These are phyloP conservation scores for Vicia villosa DNA, from an alignment of 306 rosid genomes.

Conservation along the genomic window DNA sequence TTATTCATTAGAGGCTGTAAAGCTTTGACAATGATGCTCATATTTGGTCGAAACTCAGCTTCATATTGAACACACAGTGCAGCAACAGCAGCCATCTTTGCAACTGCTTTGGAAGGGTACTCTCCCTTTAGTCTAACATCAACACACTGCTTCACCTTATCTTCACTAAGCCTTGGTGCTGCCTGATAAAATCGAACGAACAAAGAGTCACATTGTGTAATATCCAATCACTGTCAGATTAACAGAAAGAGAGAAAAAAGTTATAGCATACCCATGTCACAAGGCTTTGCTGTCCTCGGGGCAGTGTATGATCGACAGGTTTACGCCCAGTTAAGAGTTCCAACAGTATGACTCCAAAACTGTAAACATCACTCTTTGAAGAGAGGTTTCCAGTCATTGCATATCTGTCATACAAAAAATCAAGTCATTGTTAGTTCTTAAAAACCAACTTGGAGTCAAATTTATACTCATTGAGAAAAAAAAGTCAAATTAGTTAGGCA, in stretches of 20 bases:
- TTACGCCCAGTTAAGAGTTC: slow-evolving; percentile 83
- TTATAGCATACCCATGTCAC: slow-evolving; percentile 85
- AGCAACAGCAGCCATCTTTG: slow-evolving; percentile 88
- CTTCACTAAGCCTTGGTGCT: slow-evolving; percentile 80
- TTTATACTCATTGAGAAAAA: neutral
- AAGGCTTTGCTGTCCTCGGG: slow-evolving; percentile 90
- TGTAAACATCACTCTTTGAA: slow-evolving; percentile 81
- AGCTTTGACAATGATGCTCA: slow-evolving; percentile 81
- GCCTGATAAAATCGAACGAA: slow-evolving; percentile 55
- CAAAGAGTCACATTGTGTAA: slow-evolving; percentile 36
- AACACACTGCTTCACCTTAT: slow-evolving; percentile 81
- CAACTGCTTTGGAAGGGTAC: slow-evolving; percentile 77
- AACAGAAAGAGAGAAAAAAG: slow-evolving; percentile 21
- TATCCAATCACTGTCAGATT: neutral
- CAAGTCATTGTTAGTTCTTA: slow-evolving; percentile 12
- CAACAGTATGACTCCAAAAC: slow-evolving; percentile 75
- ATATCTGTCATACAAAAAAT: slow-evolving; percentile 56
- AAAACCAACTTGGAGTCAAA: neutral
- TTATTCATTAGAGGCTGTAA: slow-evolving; percentile 61
- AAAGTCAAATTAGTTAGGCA: neutral
- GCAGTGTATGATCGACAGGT: slow-evolving; percentile 81
- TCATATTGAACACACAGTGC: slow-evolving; percentile 83
- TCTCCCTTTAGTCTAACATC: slow-evolving; percentile 69
- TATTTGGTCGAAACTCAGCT: slow-evolving; percentile 76
- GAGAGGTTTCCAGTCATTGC: slow-evolving; percentile 80